Evolutionary conservation across 768 basidiomycete genomes (phyloP).

Genomic region (Boletus tomentosulus): DNA sequence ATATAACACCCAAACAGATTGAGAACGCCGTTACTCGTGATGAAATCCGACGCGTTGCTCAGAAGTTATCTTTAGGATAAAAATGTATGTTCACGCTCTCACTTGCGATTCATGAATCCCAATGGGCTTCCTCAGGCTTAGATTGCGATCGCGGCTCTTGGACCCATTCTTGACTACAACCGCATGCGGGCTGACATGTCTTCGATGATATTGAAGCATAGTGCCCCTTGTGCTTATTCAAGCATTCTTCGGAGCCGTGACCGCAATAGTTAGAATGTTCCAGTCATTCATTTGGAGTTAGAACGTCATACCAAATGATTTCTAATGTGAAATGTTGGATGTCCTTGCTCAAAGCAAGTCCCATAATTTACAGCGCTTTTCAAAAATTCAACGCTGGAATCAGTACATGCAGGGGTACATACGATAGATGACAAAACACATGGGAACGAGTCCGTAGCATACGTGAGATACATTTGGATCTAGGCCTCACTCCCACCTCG

Average conservation of each 20-base stretch:
- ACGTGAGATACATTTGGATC: background rate
- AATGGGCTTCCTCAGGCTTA: conserved; percentile 25
- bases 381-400: background rate
- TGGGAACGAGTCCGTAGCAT: background rate
- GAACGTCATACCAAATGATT: no score
- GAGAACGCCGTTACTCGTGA: conserved; percentile 86
- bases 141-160: conserved; percentile 86
- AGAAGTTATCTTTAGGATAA: conserved; percentile 96
- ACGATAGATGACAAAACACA: conserved; percentile 8
- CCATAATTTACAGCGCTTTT: no score
- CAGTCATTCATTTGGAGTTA: conserved; percentile 3
- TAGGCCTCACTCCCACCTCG: conserved; percentile 25
- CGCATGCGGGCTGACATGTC: conserved; percentile 82
- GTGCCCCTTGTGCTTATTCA: background rate
- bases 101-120: background rate
- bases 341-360: no score
- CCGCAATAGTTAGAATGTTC: conserved; percentile 19
- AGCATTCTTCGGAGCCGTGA: background rate
- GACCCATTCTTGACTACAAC: conserved; percentile 88
- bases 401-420: conserved; percentile 15
- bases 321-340: no score
- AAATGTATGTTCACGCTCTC: conserved; percentile 54
- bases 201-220: conserved; percentile 57
- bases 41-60: conserved; percentile 91
- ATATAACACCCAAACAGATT: conserved; percentile 77